Percentiles rank a stretch among this genome's conserved stretches.
Evolutionary conservation across 495 filamentous ascomycete genomes (phyloP).

Genomic region (Stereocaulon alpinum): DNA sequence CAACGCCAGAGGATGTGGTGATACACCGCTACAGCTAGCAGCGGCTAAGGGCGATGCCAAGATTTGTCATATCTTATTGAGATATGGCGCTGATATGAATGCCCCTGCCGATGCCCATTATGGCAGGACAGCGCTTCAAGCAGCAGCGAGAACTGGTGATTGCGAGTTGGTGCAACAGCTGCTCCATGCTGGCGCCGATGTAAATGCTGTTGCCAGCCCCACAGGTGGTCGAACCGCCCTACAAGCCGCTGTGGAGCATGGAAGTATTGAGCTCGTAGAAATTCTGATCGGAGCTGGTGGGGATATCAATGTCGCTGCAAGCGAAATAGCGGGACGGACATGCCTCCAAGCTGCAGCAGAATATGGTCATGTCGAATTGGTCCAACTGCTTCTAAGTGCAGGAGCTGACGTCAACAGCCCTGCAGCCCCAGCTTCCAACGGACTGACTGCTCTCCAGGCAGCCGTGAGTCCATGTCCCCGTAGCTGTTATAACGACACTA

Average conservation of each 20-base stretch:
- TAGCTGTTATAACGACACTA: neutral
- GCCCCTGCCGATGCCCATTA: constrained; percentile 3
- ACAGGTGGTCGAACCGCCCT: constrained; percentile 26
- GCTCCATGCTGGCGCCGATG: constrained; percentile 17
- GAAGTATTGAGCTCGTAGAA: constrained; percentile 11
- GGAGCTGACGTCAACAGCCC: constrained; percentile 23
- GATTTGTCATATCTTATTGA: constrained; percentile 25
- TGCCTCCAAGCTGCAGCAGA: constrained; percentile 28
- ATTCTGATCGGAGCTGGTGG: constrained; percentile 17
- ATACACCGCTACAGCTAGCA: constrained; percentile 9
- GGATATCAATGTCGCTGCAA: constrained; percentile 24
- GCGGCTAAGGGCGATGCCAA: neutral
- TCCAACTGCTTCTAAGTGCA: constrained; percentile 11
- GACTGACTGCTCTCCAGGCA: constrained; percentile 3
- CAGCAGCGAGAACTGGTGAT: constrained; percentile 4
- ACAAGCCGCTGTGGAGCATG: constrained; percentile 24
- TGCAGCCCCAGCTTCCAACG: neutral
- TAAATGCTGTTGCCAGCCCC: constrained; percentile 27
- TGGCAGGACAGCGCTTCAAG: constrained; percentile 18
- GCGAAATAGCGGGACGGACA: constrained; percentile 23
- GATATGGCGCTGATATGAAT: constrained; percentile 26
- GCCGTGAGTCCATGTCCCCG: neutral
- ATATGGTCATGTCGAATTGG: neutral
- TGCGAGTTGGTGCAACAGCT: neutral
- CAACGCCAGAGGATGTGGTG: neutral